Percentiles rank a stretch among this genome's conserved stretches.
These are phyloP conservation scores for Wickerhamomyces rabaulensis DNA, from an alignment of 805 yeast species.

Conservation along the genomic window DNA sequence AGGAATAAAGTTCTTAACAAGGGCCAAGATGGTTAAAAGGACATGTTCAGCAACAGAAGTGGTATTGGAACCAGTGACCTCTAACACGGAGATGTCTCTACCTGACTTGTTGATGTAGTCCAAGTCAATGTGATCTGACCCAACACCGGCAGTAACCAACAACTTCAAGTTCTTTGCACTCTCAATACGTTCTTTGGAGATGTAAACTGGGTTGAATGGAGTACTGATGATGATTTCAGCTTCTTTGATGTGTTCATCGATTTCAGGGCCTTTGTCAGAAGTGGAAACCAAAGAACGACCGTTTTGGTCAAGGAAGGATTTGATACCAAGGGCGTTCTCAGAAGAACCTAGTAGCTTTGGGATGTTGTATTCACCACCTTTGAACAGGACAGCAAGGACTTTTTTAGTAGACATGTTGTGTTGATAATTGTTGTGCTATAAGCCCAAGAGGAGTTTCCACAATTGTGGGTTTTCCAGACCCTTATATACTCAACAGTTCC, in stretches of 20 bases:
- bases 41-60: conserved; percentile 80
- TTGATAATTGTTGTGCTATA: background rate
- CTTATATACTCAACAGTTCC: background rate
- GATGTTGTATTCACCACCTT: conserved; percentile 26
- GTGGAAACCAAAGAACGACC: conserved; percentile 70
- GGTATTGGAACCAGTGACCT: conserved; percentile 81
- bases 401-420: conserved; percentile 5
- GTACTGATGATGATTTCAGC: conserved; percentile 78
- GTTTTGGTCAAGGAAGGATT: conserved; percentile 53
- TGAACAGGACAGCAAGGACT: conserved; percentile 25
- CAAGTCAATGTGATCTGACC: conserved; percentile 76
- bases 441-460: background rate
- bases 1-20: conserved; percentile 74
- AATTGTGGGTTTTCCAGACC: background rate
- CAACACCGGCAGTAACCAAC: conserved; percentile 78
- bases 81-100: conserved; percentile 60
- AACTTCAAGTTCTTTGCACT: conserved; percentile 68
- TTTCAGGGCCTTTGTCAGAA: conserved; percentile 58
- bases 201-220: conserved; percentile 79
- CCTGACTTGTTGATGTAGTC: conserved; percentile 56
- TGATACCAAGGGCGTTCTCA: conserved; percentile 72
- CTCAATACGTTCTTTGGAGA: conserved; percentile 59
- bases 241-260: conserved; percentile 62
- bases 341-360: conserved; percentile 59
- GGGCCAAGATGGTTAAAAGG: conserved; percentile 62